Base-by-base conservation (phyloP, 2,329 filamentous ascomycete genomes). In the Fusarium pilosicola region DNA sequence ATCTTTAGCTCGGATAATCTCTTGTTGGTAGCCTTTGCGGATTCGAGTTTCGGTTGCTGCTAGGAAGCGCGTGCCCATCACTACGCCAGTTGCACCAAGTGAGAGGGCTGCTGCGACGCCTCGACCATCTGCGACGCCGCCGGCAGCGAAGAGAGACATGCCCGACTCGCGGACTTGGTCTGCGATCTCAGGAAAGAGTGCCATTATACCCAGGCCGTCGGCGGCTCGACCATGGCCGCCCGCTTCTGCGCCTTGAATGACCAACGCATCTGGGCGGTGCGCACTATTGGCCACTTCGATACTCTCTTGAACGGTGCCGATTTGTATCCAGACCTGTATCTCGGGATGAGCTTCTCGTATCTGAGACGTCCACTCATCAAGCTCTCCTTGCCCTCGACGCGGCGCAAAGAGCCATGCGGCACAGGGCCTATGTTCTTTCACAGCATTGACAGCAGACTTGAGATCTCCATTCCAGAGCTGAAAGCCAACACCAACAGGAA, bases 51-150 rank as follows among this genome's bases (percentile, higher is more conserved):
- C 84, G 0, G 65, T 75, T 1, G 82, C 75, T 1, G 89, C 89
- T 1, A 93, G 84, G 64, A 92, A 90, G 13, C 90, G 85, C 2
- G 91, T 93, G 0, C 92, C 92, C 83, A 93, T 85, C 0, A 85
- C 88, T 0, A 86, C 84, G 0, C 88, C 91, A 0, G 82, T 79
- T 2, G 88, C 87, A 0, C 89, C 88, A 2, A 90, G 81, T 3
- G 83, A 79, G 18, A 89, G 78, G 5, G 86, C 85, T 0, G 88
- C 87, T 12, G 85, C 85, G 0, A 85, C 80, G 0, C 87, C 87
- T 26, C 87, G 80, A 0, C 87, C 87, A 65, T 90, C 87, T 0
- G 83, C 81, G 32, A 90, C 85, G 2, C 88, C 88, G 7, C 88
- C 88, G 0, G 87, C 86, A 4, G 87, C 88, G 20, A 90, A 65